These are phyloP conservation scores for Phyllosticta capitalensis DNA, from an alignment of 2,329 filamentous ascomycete species.

Conservation along the genomic window DNA sequence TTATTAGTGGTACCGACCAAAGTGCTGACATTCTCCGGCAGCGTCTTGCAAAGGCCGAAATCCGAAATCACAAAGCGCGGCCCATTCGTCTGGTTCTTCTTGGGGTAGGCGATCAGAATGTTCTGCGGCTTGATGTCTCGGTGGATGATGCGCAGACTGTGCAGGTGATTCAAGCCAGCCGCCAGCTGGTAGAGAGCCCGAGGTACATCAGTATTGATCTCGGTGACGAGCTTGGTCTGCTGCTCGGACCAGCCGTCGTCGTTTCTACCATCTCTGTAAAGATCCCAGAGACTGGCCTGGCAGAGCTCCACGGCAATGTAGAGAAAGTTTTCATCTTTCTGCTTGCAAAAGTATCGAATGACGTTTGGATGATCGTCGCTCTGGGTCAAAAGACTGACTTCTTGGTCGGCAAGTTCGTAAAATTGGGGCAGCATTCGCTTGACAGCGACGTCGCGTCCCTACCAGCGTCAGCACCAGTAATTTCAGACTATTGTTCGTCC, in stretches of 20 bases:
- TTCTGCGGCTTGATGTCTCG: slow-evolving; percentile 97
- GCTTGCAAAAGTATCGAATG: slow-evolving; percentile 90
- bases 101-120: slow-evolving; percentile 68
- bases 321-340: slow-evolving; percentile 78
- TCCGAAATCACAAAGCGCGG: slow-evolving; percentile 92
- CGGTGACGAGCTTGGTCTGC: slow-evolving; percentile 59
- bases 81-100: slow-evolving; percentile 57
- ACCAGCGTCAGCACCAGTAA: neutral
- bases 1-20: slow-evolving; percentile 91
- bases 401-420: slow-evolving; percentile 88
- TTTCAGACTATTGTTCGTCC: slow-evolving; percentile 8
- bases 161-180: slow-evolving; percentile 77
- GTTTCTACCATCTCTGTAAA: slow-evolving; percentile 57
- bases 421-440: slow-evolving; percentile 96
- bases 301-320: slow-evolving; percentile 96
- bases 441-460: slow-evolving; percentile 80
- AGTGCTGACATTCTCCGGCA: slow-evolving; percentile 89
- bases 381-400: slow-evolving; percentile 81
- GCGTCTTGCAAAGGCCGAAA: slow-evolving; percentile 94
- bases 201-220: slow-evolving; percentile 66
- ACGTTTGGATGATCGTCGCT: slow-evolving; percentile 96
- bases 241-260: slow-evolving; percentile 44
- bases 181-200: slow-evolving; percentile 82
- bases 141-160: slow-evolving; percentile 88
- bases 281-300: slow-evolving; percentile 83